Evolutionary conservation across 768 basidiomycete species (phyloP).

Genomic region (Naganishia kalamii): DNA sequence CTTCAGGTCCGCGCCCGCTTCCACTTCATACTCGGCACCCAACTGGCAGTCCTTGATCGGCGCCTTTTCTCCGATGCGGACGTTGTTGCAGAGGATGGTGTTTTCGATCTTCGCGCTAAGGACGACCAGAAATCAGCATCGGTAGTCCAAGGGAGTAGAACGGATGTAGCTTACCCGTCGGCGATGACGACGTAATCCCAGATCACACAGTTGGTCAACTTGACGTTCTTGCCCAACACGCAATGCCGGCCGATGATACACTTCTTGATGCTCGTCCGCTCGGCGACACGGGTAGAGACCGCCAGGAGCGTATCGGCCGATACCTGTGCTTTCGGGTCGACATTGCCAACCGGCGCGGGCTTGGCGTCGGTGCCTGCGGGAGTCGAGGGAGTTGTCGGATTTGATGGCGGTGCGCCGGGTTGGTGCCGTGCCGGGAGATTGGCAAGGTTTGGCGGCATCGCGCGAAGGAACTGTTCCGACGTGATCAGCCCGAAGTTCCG

Average conservation of each 20-base stretch:
- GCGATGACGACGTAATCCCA: conserved; percentile 82
- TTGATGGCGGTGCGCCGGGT: not conserved
- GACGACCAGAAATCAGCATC: too few relatives aligned
- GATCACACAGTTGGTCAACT: conserved; percentile 71
- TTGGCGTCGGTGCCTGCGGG: conserved; percentile 47
- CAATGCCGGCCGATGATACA: conserved; percentile 76
- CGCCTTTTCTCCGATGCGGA: conserved; percentile 43
- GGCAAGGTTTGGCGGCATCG: conserved; percentile 21
- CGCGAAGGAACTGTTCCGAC: conserved; percentile 29
- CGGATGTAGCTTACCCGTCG: conserved; percentile 59
- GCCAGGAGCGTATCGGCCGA: conserved; percentile 76
- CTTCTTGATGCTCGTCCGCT: conserved; percentile 72
- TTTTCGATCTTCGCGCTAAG: conserved; percentile 46
- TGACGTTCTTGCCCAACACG: conserved; percentile 74
- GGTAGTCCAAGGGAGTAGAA: too few relatives aligned
- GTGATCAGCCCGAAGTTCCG: too few relatives aligned
- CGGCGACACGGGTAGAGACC: conserved; percentile 72
- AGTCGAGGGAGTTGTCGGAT: conserved; percentile 51
- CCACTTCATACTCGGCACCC: conserved; percentile 44
- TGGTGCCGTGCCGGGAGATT: conserved; percentile 3
- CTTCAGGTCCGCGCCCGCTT: conserved; percentile 29
- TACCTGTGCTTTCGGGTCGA: conserved; percentile 75
- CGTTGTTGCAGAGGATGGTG: conserved; percentile 45
- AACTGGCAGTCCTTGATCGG: conserved; percentile 47
- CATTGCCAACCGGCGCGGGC: conserved; percentile 52